phyloP scores from a whole-genome alignment of 2,329 filamentous ascomycete species.

The Gyromitra esculenta region DNA sequence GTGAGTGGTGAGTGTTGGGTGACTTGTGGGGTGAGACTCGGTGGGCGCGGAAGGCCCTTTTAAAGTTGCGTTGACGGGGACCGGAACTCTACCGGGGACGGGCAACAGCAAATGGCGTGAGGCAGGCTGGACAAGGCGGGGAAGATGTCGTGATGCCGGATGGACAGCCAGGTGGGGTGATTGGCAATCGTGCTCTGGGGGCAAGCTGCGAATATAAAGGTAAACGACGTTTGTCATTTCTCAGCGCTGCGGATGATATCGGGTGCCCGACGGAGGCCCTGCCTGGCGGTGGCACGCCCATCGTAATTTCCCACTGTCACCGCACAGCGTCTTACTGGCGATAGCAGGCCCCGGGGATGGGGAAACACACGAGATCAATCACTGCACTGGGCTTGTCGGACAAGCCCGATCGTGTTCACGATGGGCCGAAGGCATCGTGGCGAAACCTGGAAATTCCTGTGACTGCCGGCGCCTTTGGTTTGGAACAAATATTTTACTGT shows the following conservation, averaged over 20 bases:
- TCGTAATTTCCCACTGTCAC: constrained; percentile 20
- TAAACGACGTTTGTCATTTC: constrained; percentile 31
- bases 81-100: constrained; percentile 6
- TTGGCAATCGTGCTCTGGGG: constrained; percentile 20
- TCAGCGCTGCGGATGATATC: constrained; percentile 17
- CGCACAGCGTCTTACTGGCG: background rate
- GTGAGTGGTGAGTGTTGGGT: constrained; percentile 16
- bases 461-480: background rate
- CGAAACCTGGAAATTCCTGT: constrained; percentile 22
- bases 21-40: constrained; percentile 33
- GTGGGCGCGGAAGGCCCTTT: constrained; percentile 26
- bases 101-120: constrained; percentile 23
- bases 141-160: constrained; percentile 31
- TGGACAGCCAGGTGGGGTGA: constrained; percentile 18
- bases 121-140: constrained; percentile 6
- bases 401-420: constrained; percentile 18
- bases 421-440: constrained; percentile 20
- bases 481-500: constrained; percentile 1
- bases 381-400: background rate
- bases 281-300: constrained; percentile 3
- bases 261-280: constrained; percentile 6
- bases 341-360: constrained; percentile 24
- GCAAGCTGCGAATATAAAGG: constrained; percentile 24
- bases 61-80: constrained; percentile 22
- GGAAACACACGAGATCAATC: constrained; percentile 6